phyloP scores from a whole-genome alignment of 345 rosid species.

The Salix suchowensis region DNA sequence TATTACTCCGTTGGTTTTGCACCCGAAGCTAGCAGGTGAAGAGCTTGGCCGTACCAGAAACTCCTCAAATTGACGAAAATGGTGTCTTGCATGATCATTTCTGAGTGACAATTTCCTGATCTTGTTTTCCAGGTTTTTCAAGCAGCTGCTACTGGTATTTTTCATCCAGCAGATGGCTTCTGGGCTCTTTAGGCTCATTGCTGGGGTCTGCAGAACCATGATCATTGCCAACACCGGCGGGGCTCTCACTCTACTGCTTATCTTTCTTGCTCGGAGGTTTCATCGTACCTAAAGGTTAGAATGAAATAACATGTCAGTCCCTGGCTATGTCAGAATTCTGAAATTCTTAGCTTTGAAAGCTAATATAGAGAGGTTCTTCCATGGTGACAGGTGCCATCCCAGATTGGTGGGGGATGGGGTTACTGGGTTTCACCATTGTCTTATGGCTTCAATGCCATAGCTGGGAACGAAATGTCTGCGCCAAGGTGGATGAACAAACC shows the following conservation, averaged over 20 bases:
- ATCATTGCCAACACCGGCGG: slow-evolving; percentile 83
- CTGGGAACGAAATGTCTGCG: slow-evolving; percentile 70
- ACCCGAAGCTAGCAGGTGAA: slow-evolving; percentile 69
- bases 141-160: slow-evolving; percentile 60
- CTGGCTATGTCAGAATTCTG: not conserved
- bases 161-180: slow-evolving; percentile 83
- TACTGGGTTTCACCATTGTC: slow-evolving; percentile 86
- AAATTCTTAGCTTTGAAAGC: not conserved
- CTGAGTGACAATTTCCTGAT: not conserved
- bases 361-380: not conserved
- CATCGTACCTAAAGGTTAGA: slow-evolving; percentile 61
- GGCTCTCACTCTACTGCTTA: slow-evolving; percentile 54
- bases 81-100: not conserved
- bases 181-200: slow-evolving; percentile 59
- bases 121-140: slow-evolving; percentile 60
- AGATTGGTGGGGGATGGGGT: slow-evolving; percentile 84
- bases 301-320: not conserved
- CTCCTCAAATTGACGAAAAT: not conserved
- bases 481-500: slow-evolving; percentile 73
- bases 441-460: slow-evolving; percentile 63
- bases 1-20: slow-evolving; percentile 70
- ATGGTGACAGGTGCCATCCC: slow-evolving; percentile 59
- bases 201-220: slow-evolving; percentile 71
- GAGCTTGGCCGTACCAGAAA: not conserved
- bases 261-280: slow-evolving; percentile 87